phyloP scores from a whole-genome alignment of 108 stramenopile genomes.

The Hondaea fermentalgiana region DNA sequence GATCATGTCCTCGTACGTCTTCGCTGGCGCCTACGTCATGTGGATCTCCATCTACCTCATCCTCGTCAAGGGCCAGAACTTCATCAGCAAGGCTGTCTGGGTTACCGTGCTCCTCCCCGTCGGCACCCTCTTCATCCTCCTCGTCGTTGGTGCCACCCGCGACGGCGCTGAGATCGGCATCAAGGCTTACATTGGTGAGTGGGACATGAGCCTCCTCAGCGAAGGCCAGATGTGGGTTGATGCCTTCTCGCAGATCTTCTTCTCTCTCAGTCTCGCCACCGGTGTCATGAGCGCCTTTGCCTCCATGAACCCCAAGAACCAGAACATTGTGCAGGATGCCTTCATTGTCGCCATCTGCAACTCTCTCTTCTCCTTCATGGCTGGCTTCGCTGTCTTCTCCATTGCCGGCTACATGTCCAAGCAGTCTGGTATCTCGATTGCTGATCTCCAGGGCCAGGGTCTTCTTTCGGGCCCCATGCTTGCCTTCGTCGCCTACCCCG shows the following conservation, averaged over 20 bases:
- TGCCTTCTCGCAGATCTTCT: conserved; percentile 61
- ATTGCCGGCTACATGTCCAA: conserved; percentile 51
- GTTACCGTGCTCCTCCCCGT: neutral
- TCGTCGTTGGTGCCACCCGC: neutral
- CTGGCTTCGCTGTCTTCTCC: conserved; percentile 62
- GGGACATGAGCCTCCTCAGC: conserved; percentile 43
- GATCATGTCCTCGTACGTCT: neutral
- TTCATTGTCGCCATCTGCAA: conserved; percentile 45
- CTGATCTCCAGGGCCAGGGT: conserved; percentile 22
- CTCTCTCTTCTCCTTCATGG: conserved; percentile 48
- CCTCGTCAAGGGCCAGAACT: neutral
- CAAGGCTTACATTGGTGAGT: conserved; percentile 50
- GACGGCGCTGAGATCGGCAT: conserved; percentile 16
- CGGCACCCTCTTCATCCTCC: neutral
- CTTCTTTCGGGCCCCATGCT: conserved; percentile 36
- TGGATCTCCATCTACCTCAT: neutral
- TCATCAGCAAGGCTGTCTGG: neutral
- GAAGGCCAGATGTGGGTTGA: conserved; percentile 51
- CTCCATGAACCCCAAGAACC: conserved; percentile 41
- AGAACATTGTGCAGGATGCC: conserved; percentile 50
- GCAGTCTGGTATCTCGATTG: neutral
- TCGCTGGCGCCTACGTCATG: conserved; percentile 1
- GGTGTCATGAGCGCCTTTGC: conserved; percentile 60
- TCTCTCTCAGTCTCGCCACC: conserved; percentile 47
- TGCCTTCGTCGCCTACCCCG: conserved; percentile 58